phyloP scores from a whole-genome alignment of 2,329 filamentous ascomycete species.

The Parascedosporium putredinis region DNA sequence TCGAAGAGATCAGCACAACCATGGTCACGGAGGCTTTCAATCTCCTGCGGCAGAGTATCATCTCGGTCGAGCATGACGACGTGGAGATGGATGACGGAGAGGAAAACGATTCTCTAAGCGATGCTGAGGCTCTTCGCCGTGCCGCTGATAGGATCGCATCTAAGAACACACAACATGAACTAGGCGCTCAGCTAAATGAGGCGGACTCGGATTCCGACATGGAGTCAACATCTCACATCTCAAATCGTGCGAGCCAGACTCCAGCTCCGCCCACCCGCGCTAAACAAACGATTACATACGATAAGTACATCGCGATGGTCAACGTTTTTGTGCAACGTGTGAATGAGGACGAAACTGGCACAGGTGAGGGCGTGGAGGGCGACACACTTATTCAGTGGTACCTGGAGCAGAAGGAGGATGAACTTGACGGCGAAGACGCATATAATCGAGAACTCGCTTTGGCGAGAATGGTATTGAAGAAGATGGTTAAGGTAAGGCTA shows the following conservation, averaged over 20 bases:
- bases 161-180: slow-evolving; percentile 31
- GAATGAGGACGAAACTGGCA: slow-evolving; percentile 66
- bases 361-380: slow-evolving; percentile 74
- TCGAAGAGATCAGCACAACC: slow-evolving; percentile 71
- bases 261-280: slow-evolving; percentile 23
- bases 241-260: not conserved
- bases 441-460: slow-evolving; percentile 64
- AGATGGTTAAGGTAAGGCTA: slow-evolving; percentile 79
- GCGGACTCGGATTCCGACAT: slow-evolving; percentile 33
- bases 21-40: slow-evolving; percentile 92
- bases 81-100: slow-evolving; percentile 78
- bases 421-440: slow-evolving; percentile 72
- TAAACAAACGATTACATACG: slow-evolving; percentile 86
- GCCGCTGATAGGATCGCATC: slow-evolving; percentile 40
- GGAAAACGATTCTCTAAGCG: slow-evolving; percentile 25
- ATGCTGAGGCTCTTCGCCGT: slow-evolving; percentile 18
- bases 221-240: too few species aligned
- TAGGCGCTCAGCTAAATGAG: slow-evolving; percentile 25
- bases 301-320: slow-evolving; percentile 87
- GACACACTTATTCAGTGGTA: slow-evolving; percentile 82
- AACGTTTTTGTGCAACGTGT: slow-evolving; percentile 76
- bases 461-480: slow-evolving; percentile 77
- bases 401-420: slow-evolving; percentile 78
- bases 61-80: slow-evolving; percentile 95
- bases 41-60: slow-evolving; percentile 86